Evolutionary conservation across 441 rosid genomes (phyloP).

Genomic region (Sinapis alba): DNA sequence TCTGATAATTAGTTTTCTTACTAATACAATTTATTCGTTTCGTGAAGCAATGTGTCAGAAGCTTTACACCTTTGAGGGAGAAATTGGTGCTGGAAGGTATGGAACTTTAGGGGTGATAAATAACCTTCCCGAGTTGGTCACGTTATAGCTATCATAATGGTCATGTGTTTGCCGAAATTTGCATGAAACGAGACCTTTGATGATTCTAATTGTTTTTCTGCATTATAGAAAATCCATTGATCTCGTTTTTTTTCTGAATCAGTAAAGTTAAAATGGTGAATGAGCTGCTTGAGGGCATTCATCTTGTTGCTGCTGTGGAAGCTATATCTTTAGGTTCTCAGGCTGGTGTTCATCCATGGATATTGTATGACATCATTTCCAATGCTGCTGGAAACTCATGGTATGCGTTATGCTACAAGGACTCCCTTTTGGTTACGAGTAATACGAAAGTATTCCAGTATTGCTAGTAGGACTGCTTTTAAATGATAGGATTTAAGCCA

Average conservation of each 20-base stretch:
- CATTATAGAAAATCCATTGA: conserved; percentile 19
- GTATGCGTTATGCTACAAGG: conserved; percentile 42
- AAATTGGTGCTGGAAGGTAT: conserved; percentile 90
- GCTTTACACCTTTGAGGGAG: conserved; percentile 76
- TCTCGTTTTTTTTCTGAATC: conserved; percentile 28
- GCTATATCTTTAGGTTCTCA: conserved; percentile 81
- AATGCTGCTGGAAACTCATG: conserved; percentile 99
- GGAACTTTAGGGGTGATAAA: conserved; percentile 38
- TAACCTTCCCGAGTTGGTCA: not conserved
- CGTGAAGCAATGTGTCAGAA: conserved; percentile 73
- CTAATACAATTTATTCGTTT: conserved; percentile 30
- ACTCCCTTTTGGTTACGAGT: conserved; percentile 8
- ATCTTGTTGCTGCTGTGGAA: conserved; percentile 87
- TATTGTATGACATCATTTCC: conserved; percentile 88
- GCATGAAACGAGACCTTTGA: conserved; percentile 4
- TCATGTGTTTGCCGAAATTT: not conserved
- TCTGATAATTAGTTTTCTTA: conserved; percentile 5
- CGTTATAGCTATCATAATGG: conserved; percentile 11
- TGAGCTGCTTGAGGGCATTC: conserved; percentile 89
- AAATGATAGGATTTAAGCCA: conserved; percentile 13
- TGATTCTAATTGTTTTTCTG: not conserved
- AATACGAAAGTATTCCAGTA: not conserved
- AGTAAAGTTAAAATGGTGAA: conserved; percentile 83
- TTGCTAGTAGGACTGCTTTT: not conserved
- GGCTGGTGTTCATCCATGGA: conserved; percentile 90